phyloP scores from a whole-genome alignment of 2,329 filamentous ascomycete species.

The Huntiella abstrusa region DNA sequence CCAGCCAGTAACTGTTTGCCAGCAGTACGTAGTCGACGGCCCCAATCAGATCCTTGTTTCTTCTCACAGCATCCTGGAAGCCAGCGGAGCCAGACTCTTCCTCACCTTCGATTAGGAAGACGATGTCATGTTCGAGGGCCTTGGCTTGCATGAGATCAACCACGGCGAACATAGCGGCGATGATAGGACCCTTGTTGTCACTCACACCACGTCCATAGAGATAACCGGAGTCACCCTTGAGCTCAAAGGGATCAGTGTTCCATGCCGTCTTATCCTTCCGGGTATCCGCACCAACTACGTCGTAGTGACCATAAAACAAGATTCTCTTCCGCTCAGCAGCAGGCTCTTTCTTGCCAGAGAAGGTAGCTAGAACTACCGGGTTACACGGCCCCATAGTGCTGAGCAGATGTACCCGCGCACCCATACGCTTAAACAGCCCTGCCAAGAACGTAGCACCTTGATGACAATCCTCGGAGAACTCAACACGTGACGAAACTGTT shows the following conservation, averaged over 20 bases:
- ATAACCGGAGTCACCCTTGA: slow-evolving; percentile 79
- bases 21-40: slow-evolving; percentile 85
- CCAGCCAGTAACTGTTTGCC: slow-evolving; percentile 96
- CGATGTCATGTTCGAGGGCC: slow-evolving; percentile 64
- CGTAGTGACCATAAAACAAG: slow-evolving; percentile 95
- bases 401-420: slow-evolving; percentile 78
- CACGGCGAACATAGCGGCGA: slow-evolving; percentile 85
- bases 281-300: slow-evolving; percentile 79
- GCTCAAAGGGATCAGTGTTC: slow-evolving; percentile 73
- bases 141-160: slow-evolving; percentile 78
- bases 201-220: slow-evolving; percentile 91
- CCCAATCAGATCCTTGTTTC: slow-evolving; percentile 70
- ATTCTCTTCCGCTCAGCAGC: slow-evolving; percentile 59
- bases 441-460: slow-evolving; percentile 82
- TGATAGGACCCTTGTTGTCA: slow-evolving; percentile 91
- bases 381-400: slow-evolving; percentile 64
- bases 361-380: slow-evolving; percentile 82
- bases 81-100: slow-evolving; percentile 88
- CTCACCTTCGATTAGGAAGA: slow-evolving; percentile 91
- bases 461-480: slow-evolving; percentile 80
- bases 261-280: slow-evolving; percentile 51
- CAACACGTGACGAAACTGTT: slow-evolving; percentile 71
- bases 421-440: slow-evolving; percentile 77
- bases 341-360: slow-evolving; percentile 53
- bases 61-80: slow-evolving; percentile 64